Evolutionary conservation across 208 protist genomes (phyloP), one percentile per base, ranked within the genome.

Genomic region (Crithidia sp.): DNA sequence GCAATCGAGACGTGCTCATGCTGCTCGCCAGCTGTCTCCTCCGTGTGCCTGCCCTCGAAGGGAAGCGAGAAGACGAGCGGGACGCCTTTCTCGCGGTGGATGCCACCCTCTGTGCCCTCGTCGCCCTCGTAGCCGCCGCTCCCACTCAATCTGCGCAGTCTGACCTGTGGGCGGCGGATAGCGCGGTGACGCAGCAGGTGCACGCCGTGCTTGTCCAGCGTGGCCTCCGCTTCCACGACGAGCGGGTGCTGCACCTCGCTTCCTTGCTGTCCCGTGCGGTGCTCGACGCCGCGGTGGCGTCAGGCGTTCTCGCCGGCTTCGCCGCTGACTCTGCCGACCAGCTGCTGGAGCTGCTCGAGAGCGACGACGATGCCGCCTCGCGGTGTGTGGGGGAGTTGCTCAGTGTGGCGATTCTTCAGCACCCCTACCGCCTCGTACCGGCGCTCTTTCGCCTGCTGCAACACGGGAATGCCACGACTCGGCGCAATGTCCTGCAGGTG

Each of bases 401-500:
- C 50, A 88, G 73, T 6, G 74, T 83, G 7, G 86, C 89, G 7
- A 77, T 92, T 5, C 50, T 88, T 4, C 74, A 88, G 39, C 83
- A 82, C 2, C 92, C 92, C 0, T 86, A 96, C 71, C 54, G 70
- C 6, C 55, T 96, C 39, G 71, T 96, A 16, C 92, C 89, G 7
- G 68, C 87, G n/a, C 63, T 96, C 0, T 94, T 96, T 68, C 87
- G 84, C 43, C 61, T 94, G 44, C 74, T 96, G 50, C 68, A 89
- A 50, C 76, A 87, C 63, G 86, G 86, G 52, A 84, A 79, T 64
- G 16, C 70, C 2, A 49, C 53, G 4, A 83, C 92, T 7, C 84
- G 92, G n/a, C 82, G 78, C 0, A 91, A 92, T 67, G 86, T 86
- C 16, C 65, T 96, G 40, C 86, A 96, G 71, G 76, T 96, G 13